Evolutionary conservation across 2,329 filamentous ascomycete genomes (phyloP), one percentile per base, ranked within the genome.

Genomic region (Talaromyces sp.): DNA sequence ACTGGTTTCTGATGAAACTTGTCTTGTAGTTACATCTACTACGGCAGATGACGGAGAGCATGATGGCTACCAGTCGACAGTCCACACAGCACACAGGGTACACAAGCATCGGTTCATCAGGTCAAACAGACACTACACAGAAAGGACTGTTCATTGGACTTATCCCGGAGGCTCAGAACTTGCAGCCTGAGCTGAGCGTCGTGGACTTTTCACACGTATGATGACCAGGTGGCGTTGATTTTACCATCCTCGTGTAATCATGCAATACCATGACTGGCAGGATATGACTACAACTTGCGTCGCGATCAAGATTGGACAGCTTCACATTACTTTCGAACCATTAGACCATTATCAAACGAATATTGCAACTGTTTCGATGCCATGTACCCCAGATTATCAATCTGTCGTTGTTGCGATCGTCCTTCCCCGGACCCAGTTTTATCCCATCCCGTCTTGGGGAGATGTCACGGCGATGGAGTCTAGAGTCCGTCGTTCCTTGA

Each of bases 361-460:
- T 33, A 52, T 52, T n/a, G 28, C n/a, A n/a, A 18, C 12, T 33
- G 18, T 18, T 52, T 18, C 9, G 11, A 2, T 52, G 11, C 8
- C 18, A 35, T 54, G 18, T 63, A 63, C 62, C 62, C 62, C 62
- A 14, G 62, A 64, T 64, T 63, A 33, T 57, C 39, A 35, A 35
- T 21, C 14, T 21, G 42, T 52, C 56, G 42, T 31, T 50, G 50
- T 42, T 54, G 28, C 37, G 61, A 54, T 59, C 61, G 57, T 50
- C 33, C 39, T 63, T 56, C 62, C 48, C 62, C 62, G 57, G 62
- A 63, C 62, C 62, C 62, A 60, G 46, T 60, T 55, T 58, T 63
- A 54, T 61, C 46, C 54, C 54, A 48, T 55, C 58, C 58, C 37
- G 60, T 50, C 55, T 39, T 23, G 55, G 58, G 52, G 56, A 54